Conservation (phyloP, 179 eudicot species). For the Monotropa hypopitys region DNA sequence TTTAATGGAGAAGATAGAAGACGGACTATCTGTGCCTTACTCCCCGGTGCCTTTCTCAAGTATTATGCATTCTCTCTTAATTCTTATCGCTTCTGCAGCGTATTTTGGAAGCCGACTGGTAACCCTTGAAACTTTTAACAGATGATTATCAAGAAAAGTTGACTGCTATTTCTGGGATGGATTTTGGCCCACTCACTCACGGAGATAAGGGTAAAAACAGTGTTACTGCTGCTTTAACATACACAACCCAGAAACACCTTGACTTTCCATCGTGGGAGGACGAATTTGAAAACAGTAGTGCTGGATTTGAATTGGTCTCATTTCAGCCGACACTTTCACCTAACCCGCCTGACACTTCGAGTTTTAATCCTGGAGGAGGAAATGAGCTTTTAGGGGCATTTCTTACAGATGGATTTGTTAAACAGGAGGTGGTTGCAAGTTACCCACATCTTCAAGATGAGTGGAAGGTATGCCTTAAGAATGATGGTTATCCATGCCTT, state of each 20-base stretch:
- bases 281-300: conserved; percentile 22
- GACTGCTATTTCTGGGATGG: conserved; percentile 21
- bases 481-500: too few species aligned
- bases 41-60: conserved; percentile 30
- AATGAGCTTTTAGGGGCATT: conserved; percentile 23
- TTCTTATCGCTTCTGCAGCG: background rate
- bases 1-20: conserved; percentile 17
- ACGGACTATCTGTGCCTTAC: conserved; percentile 27
- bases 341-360: conserved; percentile 14
- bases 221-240: conserved; percentile 17
- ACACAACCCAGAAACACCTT: conserved; percentile 19
- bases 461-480: conserved; percentile 31
- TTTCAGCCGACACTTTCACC: conserved; percentile 21
- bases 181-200: conserved; percentile 19
- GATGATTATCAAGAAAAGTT: conserved; percentile 33
- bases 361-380: conserved; percentile 21
- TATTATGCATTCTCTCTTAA: conserved; percentile 9
- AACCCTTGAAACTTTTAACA: conserved; percentile 13
- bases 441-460: conserved; percentile 16
- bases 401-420: conserved; percentile 18
- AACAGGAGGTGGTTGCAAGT: conserved; percentile 18
- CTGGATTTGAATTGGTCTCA: conserved; percentile 24
- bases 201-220: conserved; percentile 12
- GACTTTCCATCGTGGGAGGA: conserved; percentile 30
- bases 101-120: background rate